A percentile compares a stretch with the other conserved stretches of the same genome.
phyloP scores from a whole-genome alignment of 345 rosid genomes.

The Corchorus capsularis region DNA sequence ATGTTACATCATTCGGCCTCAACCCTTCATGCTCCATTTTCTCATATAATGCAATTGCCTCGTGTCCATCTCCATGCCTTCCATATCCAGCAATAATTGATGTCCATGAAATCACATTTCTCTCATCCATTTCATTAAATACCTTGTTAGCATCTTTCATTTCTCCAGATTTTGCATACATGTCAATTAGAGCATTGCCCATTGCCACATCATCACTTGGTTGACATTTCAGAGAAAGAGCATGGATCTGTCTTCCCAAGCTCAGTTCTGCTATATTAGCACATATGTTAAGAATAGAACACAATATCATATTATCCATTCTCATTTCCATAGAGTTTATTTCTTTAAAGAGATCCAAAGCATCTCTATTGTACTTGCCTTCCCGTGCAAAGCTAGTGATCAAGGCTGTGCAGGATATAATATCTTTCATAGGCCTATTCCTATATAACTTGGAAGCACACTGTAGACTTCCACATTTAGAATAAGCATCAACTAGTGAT shows the following conservation, averaged over 20 bases:
- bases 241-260: constrained; percentile 72
- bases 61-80: constrained; percentile 55
- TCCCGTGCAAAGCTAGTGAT: constrained; percentile 55
- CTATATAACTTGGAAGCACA: constrained; percentile 47
- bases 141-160: constrained; percentile 52
- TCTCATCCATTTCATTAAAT: constrained; percentile 54
- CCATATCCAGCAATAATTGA: constrained; percentile 71
- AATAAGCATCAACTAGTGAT: constrained; percentile 62
- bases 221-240: constrained; percentile 50
- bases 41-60: constrained; percentile 56
- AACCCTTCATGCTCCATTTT: constrained; percentile 55
- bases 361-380: constrained; percentile 30
- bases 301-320: constrained; percentile 57
- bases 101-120: constrained; percentile 74
- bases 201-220: constrained; percentile 47
- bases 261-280: constrained; percentile 48
- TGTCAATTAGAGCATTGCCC: constrained; percentile 68
- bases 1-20: constrained; percentile 65
- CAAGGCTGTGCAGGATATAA: constrained; percentile 63
- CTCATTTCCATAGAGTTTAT: constrained; percentile 39
- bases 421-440: constrained; percentile 47
- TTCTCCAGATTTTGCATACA: constrained; percentile 80
- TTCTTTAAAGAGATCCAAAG: constrained; percentile 58
- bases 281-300: constrained; percentile 62
- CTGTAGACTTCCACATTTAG: constrained; percentile 54